Evolutionary conservation across 2,329 filamentous ascomycete species (phyloP), one percentile per base, ranked within the genome.

Genomic region (Exutisphaerella laricina): DNA sequence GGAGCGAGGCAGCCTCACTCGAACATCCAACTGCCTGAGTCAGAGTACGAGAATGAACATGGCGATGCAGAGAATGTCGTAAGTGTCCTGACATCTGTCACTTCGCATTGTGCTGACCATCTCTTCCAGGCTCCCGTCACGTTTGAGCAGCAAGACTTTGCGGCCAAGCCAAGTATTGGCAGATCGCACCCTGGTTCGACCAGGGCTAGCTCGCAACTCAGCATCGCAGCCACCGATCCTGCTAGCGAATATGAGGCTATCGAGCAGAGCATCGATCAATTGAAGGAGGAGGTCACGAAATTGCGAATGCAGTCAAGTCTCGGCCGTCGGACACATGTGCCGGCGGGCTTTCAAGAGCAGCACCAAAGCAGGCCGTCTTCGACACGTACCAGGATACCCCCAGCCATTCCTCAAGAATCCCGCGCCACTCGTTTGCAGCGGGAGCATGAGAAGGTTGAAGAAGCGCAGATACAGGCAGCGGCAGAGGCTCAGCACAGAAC

Each of bases 381-480:
- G 8, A 31, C 31, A 25, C 31, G 8, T 4, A 41, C 38, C 32
- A 35, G 12, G 13, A 42, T 43, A 26, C 30, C 38, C 16, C 7
- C 39, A 20, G 10, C 14, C 32, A 30, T 7, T 2, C 18, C 20
- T 22, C 14, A 18, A 28, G 28, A 46, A 8, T 49, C 51, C 13
- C 28, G 45, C 25, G 50, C 53, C 23, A 34, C 39, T n/a, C 45
- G 41, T n/a, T 38, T 58, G 5, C 45, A 46, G 25, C 30, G 20
- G 7, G 18, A 36, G 14, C 42, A 45, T 20, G 40, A 46, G 2
- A 41, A 39, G 23, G 23, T 23, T 13, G 16, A 39, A 29, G 23
- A 41, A 28, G 1, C 9, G 13, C 22, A 26, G 22, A 21, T n/a
- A 6, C 23, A 26, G 10, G 23, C 5, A 22, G 18, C 38, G 25